Evolutionary conservation across 1,139 yeast genomes (phyloP).

Genomic region (Kluyveromyces sp.): DNA sequence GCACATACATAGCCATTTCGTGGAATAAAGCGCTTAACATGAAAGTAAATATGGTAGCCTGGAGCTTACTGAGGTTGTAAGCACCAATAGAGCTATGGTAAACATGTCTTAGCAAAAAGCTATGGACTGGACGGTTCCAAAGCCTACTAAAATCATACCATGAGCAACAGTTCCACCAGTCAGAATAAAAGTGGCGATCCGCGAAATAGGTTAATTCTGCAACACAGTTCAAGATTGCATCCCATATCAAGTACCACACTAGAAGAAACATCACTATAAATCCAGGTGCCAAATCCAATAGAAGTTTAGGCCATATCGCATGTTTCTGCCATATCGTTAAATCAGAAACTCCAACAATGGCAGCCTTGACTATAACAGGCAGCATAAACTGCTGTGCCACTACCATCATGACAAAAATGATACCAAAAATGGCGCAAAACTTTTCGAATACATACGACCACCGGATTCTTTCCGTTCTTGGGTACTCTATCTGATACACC

Average conservation of each 20-base stretch:
- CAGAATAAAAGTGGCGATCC: slow-evolving; percentile 87
- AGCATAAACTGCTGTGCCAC: slow-evolving; percentile 73
- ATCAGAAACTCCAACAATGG: slow-evolving; percentile 37
- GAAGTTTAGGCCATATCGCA: slow-evolving; percentile 49
- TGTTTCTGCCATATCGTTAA: slow-evolving; percentile 36
- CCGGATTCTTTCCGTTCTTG: slow-evolving; percentile 64
- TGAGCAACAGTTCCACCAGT: slow-evolving; percentile 95
- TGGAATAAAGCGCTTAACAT: slow-evolving; percentile 75
- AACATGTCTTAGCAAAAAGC: slow-evolving; percentile 82
- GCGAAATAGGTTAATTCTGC: slow-evolving; percentile 85
- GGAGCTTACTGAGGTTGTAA: slow-evolving; percentile 52
- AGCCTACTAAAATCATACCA: slow-evolving; percentile 93
- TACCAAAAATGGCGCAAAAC: slow-evolving; percentile 75
- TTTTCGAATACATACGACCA: slow-evolving; percentile 68
- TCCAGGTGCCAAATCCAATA: slow-evolving; percentile 75
- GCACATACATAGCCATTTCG: slow-evolving; percentile 86
- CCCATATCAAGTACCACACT: slow-evolving; percentile 90
- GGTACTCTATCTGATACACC: slow-evolving; percentile 73
- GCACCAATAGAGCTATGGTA: slow-evolving; percentile 86
- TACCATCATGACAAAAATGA: slow-evolving; percentile 72
- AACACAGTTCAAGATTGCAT: slow-evolving; percentile 76
- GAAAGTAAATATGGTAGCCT: slow-evolving; percentile 78
- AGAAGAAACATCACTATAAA: slow-evolving; percentile 67
- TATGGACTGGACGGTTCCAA: slow-evolving; percentile 96
- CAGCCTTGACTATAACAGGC: slow-evolving; percentile 64